These are phyloP conservation scores for Leccinellum albellum DNA, from an alignment of 768 basidiomycete species.

Conservation along the genomic window DNA sequence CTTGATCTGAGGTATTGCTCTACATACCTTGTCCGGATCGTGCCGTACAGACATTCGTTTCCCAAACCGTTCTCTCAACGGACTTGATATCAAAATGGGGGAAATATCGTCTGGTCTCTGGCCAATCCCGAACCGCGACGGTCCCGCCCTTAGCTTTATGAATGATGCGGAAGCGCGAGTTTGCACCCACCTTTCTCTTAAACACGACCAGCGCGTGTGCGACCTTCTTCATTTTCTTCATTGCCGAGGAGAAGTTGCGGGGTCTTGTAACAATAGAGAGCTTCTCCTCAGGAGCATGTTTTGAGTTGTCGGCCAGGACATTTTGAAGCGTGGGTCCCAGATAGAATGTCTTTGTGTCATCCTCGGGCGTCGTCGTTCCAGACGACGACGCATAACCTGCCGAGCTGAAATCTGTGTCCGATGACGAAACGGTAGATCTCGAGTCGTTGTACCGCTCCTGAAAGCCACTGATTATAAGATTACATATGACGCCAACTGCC, in stretches of 20 bases:
- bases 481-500: neutral
- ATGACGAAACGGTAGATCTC: constrained; percentile 10
- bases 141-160: neutral
- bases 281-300: neutral
- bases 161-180: neutral
- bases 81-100: constrained; percentile 23
- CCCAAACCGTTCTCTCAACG: constrained; percentile 29
- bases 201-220: constrained; percentile 19
- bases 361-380: constrained; percentile 31
- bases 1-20: no score
- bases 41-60: constrained; percentile 25
- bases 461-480: neutral
- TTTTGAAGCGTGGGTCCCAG: constrained; percentile 12
- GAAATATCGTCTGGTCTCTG: constrained; percentile 25
- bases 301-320: constrained; percentile 6
- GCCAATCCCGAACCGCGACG: neutral
- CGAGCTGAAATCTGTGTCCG: constrained; percentile 23
- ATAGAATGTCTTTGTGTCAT: constrained; percentile 23
- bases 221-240: constrained; percentile 24
- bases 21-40: constrained; percentile 27
- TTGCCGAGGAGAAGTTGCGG: constrained; percentile 11
- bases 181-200: constrained; percentile 23
- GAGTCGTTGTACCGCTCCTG: constrained; percentile 5
- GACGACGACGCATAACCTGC: constrained; percentile 25
- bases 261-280: constrained; percentile 8